These are phyloP conservation scores for Dunaliella sp. DNA, from an alignment of 139 green algal species.

Conservation along the genomic window DNA sequence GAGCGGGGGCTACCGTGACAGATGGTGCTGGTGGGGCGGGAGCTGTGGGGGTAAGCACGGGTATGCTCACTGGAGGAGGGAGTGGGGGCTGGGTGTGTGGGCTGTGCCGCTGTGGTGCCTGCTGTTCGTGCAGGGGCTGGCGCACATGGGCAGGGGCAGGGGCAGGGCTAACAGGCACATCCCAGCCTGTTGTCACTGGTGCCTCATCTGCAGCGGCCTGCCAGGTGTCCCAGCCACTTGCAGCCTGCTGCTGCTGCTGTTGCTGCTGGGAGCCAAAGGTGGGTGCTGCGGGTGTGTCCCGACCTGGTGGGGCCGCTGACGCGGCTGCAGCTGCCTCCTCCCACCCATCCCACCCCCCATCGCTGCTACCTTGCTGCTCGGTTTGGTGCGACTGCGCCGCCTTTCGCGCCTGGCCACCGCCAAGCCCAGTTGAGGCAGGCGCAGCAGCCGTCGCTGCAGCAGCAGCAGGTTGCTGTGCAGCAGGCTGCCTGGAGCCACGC, in stretches of 20 bases:
- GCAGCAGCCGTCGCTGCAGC: not conserved
- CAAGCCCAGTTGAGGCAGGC: not conserved
- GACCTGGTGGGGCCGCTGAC: not conserved
- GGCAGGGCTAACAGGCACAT: not conserved
- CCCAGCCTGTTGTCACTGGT: too few relatives aligned
- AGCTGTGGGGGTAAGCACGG: too few relatives aligned
- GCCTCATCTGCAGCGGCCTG: not conserved
- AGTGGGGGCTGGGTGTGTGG: too few relatives aligned
- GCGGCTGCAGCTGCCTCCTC: not conserved
- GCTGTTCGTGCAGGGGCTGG: not conserved
- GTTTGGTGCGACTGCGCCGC: too few relatives aligned
- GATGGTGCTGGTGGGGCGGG: conserved; percentile 1
- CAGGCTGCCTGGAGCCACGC: not conserved
- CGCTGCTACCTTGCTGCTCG: too few relatives aligned
- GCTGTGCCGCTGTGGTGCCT: not conserved
- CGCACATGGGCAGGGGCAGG: not conserved
- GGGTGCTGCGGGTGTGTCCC: not conserved
- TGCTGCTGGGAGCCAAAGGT: not conserved
- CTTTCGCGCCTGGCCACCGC: not conserved
- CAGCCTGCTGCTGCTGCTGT: not conserved
- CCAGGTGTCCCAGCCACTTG: not conserved
- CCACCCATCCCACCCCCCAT: not conserved
- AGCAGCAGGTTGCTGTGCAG: not conserved
- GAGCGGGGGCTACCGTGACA: not conserved
- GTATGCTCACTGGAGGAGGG: too few relatives aligned